These are phyloP conservation scores for Pyrrhoderma lamaoense DNA, from an alignment of 1,284 basidiomycete genomes.

Conservation along the genomic window DNA sequence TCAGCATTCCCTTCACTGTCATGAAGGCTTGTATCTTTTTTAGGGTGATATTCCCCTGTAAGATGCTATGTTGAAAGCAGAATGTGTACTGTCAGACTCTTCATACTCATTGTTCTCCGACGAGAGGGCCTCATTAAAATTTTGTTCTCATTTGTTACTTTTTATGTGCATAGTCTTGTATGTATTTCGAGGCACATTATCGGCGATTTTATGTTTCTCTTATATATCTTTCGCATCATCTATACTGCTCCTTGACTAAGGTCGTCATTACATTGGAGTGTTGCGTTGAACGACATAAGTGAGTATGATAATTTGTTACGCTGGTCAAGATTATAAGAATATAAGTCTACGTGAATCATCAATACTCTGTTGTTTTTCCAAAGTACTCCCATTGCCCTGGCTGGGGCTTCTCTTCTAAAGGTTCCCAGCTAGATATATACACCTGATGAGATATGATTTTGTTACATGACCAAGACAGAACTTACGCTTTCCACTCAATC, in stretches of 20 bases:
- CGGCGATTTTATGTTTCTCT: slow-evolving; percentile 3
- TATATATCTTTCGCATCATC: not conserved
- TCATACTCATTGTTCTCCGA: slow-evolving; percentile 3
- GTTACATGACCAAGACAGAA: slow-evolving; percentile 24
- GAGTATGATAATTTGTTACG: not conserved
- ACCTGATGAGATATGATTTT: no score
- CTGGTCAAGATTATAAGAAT: not conserved
- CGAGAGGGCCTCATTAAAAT: not conserved
- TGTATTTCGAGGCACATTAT: slow-evolving; percentile 15
- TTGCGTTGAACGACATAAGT: no score
- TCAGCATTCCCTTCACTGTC: slow-evolving; percentile 74
- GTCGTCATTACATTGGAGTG: no score
- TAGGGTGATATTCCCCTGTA: not conserved
- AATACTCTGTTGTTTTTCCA: slow-evolving; percentile 30
- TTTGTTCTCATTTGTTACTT: slow-evolving; percentile 10
- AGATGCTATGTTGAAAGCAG: not conserved
- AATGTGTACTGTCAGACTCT: not conserved
- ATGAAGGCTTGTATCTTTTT: not conserved
- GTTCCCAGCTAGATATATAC: slow-evolving; percentile 65
- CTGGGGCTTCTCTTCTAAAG: slow-evolving; percentile 73
- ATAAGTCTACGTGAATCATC: not conserved
- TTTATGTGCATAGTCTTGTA: slow-evolving; percentile 16
- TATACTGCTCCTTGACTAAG: no score
- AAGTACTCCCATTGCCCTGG: slow-evolving; percentile 86
- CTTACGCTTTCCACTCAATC: slow-evolving; percentile 94